Base-by-base conservation (phyloP, 331 rosid genomes). In the Arachis monticola region DNA sequence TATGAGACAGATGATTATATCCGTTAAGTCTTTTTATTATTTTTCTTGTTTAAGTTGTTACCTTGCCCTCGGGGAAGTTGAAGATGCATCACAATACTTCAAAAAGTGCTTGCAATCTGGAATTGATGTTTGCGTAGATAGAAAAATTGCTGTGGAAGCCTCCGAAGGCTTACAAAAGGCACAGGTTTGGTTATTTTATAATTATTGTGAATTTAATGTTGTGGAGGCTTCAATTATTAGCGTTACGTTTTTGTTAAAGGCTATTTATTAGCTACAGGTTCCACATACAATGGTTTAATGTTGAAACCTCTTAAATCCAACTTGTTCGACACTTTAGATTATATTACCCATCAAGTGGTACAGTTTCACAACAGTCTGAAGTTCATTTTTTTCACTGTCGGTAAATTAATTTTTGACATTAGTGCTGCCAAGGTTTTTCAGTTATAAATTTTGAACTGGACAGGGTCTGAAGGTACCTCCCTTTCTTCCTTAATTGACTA, bases 1-100 rank as follows among this genome's bases (percentile, higher is more conserved):
- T 14, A 51, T 47, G 14, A 60, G 70, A 50, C 62, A 50, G 73
- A 67, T 81, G 62, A 65, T 65, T 59, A 45, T 62, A 51, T 75
- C 67, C 76, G 60, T 73, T 38, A 55, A 42, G 64, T 66, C 70
- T 48, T 78, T 73, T 60, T 78, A 52, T 81, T 40, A 76, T 77
- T 64, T 48, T 72, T 75, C 40, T 79, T 77, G 55, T 82, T 83
- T 56, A 75, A 94, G 99, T 69, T 95, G 97, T 85, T 86, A 85
- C 87, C 97, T 95, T 81, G 83, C 89, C 69, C 79, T 95, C 81
- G 99, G 99, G 79, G 97, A 92, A 84, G 88, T 90, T 74, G 93
- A 82, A 82, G 91, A 70, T 60, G 97, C 99, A 44, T 66, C 87
- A 27, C 84, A 77, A 52, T 85, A 82, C 81, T 92, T 90, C 83